phyloP scores from a whole-genome alignment of 2,329 filamentous ascomycete genomes.

The Pseudonectria foliicola region DNA sequence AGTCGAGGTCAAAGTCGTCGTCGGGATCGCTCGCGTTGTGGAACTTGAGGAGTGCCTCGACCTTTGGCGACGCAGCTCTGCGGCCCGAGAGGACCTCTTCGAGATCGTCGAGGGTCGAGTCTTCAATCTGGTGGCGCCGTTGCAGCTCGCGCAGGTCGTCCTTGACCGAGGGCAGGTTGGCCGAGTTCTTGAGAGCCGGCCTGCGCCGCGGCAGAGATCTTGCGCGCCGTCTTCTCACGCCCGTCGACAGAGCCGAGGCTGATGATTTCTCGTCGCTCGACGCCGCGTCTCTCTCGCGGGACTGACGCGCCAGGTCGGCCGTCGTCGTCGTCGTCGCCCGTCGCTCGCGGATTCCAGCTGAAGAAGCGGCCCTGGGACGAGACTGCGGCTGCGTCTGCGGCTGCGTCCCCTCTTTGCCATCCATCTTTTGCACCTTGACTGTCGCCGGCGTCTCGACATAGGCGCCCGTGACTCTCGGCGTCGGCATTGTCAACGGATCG shows the following conservation, averaged over 20 bases:
- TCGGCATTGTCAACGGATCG: conserved; percentile 43
- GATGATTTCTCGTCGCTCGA: conserved; percentile 22
- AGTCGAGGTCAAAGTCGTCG: conserved; percentile 17
- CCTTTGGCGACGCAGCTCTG: conserved; percentile 20
- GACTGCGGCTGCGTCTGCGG: conserved; percentile 6
- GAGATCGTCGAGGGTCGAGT: conserved; percentile 53
- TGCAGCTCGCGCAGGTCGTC: conserved; percentile 50
- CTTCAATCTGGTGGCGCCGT: conserved; percentile 46
- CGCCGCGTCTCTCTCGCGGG: conserved; percentile 22
- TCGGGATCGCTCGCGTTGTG: conserved; percentile 15
- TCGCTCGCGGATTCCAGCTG: conserved; percentile 16
- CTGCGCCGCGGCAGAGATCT: conserved; percentile 37
- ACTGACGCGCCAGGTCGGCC: conserved; percentile 16
- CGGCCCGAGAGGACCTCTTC: conserved; percentile 41
- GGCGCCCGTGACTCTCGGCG: conserved; percentile 47
- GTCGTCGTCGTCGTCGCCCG: too few species aligned
- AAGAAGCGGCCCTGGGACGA: conserved; percentile 4
- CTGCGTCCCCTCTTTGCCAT: conserved; percentile 12
- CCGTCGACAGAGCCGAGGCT: conserved; percentile 15
- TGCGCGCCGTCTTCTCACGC: conserved; percentile 23
- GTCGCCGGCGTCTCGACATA: conserved; percentile 51
- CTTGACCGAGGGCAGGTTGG: conserved; percentile 45
- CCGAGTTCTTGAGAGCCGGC: conserved; percentile 45
- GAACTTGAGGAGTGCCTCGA: conserved; percentile 19
- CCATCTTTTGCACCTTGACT: conserved; percentile 30